These are phyloP conservation scores for Skeletonema potamos DNA, from an alignment of 108 stramenopile genomes.

Conservation along the genomic window DNA sequence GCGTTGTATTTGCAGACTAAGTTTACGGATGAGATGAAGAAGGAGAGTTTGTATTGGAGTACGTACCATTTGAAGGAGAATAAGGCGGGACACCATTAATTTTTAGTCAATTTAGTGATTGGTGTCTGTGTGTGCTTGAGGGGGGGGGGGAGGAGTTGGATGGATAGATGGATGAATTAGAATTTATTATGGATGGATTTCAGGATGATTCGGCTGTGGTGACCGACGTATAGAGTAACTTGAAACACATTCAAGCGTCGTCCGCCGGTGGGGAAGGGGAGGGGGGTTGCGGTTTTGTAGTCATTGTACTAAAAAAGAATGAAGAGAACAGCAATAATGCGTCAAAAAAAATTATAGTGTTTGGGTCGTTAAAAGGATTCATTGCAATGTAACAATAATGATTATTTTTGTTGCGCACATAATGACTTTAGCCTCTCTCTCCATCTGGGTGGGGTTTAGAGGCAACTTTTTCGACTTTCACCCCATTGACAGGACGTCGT, in stretches of 20 bases:
- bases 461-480: neutral
- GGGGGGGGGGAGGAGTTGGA: neutral
- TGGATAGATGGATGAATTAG: neutral
- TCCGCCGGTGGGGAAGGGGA: neutral
- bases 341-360: neutral
- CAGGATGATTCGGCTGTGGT: neutral
- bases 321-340: neutral
- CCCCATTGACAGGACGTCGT: too few relatives aligned
- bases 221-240: neutral
- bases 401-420: neutral
- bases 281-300: neutral
- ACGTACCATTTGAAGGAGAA: slow-evolving; percentile 21
- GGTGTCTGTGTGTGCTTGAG: too few relatives aligned
- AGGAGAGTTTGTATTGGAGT: slow-evolving; percentile 49
- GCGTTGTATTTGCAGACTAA: slow-evolving; percentile 42
- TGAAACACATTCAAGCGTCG: neutral
- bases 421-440: neutral
- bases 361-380: neutral
- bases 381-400: neutral
- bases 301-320: slow-evolving; percentile 1
- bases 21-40: slow-evolving; percentile 53
- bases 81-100: slow-evolving; percentile 5
- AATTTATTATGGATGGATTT: neutral
- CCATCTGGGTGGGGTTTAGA: neutral
- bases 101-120: neutral